A percentile compares a stretch with the other conserved stretches of the same genome.
Evolutionary conservation across 306 rosid genomes (phyloP).

Genomic region (Notholithocarpus densiflorus): DNA sequence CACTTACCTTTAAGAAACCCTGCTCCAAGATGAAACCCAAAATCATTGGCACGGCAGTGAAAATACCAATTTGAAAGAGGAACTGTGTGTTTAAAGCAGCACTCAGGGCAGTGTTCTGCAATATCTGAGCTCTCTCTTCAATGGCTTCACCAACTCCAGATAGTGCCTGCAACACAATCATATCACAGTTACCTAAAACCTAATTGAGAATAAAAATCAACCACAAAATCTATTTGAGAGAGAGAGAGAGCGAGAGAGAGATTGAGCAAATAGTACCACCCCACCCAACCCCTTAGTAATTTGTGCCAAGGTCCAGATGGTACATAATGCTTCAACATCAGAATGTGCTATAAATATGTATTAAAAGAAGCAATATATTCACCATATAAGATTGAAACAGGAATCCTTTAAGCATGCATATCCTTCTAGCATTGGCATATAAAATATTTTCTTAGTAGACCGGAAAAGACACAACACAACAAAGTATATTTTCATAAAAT

Average conservation of each 20-base stretch:
- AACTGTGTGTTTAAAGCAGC: conserved; percentile 81
- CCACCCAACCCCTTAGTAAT: neutral
- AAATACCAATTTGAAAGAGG: conserved; percentile 84
- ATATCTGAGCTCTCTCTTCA: conserved; percentile 49
- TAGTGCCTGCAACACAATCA: conserved; percentile 55
- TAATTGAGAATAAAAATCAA: neutral
- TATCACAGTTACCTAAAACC: neutral
- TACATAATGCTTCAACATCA: neutral
- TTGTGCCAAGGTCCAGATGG: neutral
- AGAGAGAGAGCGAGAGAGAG: neutral
- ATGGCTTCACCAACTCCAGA: conserved; percentile 86
- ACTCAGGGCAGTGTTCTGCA: conserved; percentile 61
- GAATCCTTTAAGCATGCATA: neutral
- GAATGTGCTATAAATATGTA: neutral
- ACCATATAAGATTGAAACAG: neutral
- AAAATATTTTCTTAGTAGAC: neutral
- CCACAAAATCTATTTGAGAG: too few species aligned
- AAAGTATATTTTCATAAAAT: neutral
- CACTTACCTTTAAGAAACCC: conserved; percentile 78
- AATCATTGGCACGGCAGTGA: conserved; percentile 89
- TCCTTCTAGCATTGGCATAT: neutral
- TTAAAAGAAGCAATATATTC: neutral
- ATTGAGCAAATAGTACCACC: neutral
- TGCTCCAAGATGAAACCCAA: conserved; percentile 81
- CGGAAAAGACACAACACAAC: neutral